Evolutionary conservation across 2,329 filamentous ascomycete species (phyloP).

Genomic region (Colletotrichum sp.): DNA sequence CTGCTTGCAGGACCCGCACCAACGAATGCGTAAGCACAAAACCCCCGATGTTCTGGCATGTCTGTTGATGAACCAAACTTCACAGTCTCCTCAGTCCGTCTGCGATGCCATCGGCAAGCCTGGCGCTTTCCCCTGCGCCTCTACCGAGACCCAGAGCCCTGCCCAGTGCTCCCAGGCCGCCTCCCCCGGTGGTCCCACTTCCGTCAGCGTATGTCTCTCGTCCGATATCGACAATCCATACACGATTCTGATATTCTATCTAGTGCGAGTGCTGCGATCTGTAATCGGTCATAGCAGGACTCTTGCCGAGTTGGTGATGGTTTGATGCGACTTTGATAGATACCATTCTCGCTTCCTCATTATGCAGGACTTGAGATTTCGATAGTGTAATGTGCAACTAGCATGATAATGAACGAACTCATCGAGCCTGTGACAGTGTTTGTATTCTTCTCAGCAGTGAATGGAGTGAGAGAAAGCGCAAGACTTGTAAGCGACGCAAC

Average conservation of each 20-base stretch:
- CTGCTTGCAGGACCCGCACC: neutral
- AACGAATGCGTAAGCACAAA: neutral
- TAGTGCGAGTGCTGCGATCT: neutral
- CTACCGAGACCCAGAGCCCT: neutral
- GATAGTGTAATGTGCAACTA: neutral
- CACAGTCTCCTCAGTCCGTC: neutral
- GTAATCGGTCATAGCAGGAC: neutral
- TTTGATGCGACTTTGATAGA: neutral
- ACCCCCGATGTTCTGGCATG: accelerated
- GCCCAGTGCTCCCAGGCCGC: neutral
- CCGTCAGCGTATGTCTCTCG: neutral
- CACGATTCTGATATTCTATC: neutral
- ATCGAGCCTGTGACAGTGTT: neutral
- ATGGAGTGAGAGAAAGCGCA: neutral
- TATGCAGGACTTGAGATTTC: neutral
- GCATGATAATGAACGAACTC: neutral
- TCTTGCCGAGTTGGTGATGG: neutral
- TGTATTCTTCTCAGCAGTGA: neutral
- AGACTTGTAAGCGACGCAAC: neutral
- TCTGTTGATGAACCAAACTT: neutral
- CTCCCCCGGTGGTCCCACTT: neutral
- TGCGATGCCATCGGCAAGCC: slow-evolving; percentile 5
- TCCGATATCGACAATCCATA: neutral
- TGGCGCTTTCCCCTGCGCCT: neutral
- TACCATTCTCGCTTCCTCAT: neutral